A percentile compares a stretch with the other conserved stretches of the same genome.
Conservation (phyloP, 75 land plant genomes). For the Chamaecyparis obtusa region DNA sequence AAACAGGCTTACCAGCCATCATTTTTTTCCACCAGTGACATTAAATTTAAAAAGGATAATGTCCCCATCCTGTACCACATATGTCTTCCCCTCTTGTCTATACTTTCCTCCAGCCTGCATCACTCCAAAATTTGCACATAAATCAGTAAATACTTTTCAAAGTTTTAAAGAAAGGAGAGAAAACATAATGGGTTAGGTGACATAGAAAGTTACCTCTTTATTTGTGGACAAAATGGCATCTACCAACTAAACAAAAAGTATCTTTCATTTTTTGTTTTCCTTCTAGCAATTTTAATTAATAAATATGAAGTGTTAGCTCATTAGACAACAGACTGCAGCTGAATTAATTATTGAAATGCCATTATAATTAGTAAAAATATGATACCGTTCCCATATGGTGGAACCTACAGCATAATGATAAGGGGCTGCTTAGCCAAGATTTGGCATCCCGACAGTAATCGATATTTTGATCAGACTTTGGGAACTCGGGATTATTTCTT, state of each 20-base stretch:
- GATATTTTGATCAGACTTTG: no score
- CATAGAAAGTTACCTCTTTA: neutral
- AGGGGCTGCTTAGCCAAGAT: no score
- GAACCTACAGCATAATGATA: no score
- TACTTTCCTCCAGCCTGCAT: constrained; percentile 95
- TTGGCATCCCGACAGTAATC: no score
- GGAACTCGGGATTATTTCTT: no score
- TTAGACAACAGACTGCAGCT: neutral
- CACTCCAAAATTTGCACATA: neutral
- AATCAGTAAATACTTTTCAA: neutral
- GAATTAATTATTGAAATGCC: neutral
- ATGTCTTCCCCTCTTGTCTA: constrained; percentile 94
- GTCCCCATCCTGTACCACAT: constrained; percentile 96
- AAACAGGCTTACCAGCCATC: neutral
- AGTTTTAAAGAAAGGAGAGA: neutral
- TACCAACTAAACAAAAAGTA: neutral
- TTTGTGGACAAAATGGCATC: neutral
- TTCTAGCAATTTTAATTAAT: neutral
- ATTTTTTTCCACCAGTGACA: constrained; percentile 76
- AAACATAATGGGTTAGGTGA: neutral
- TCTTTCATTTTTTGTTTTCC: neutral
- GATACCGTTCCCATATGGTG: no score
- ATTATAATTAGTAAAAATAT: neutral
- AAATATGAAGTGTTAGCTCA: no score
- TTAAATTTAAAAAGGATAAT: constrained; percentile 98